phyloP scores from a whole-genome alignment of 139 green algal genomes.

The Picochlorum sp. region DNA sequence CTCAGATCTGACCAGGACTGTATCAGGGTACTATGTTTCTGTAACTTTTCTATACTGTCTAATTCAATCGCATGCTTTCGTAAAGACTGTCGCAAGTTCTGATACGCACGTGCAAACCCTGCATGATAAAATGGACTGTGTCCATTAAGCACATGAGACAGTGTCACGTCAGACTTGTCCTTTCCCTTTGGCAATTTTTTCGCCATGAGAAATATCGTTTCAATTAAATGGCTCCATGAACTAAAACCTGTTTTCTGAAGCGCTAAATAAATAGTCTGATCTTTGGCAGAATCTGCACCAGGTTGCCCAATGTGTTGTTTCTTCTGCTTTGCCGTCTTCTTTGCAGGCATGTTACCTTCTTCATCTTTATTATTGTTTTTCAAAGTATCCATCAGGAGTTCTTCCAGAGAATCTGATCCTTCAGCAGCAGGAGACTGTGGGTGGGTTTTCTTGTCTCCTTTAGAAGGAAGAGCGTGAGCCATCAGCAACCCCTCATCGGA shows the following conservation, averaged over 20 bases:
- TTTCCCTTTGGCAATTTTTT: not conserved
- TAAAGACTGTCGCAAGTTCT: not conserved
- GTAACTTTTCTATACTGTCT: not conserved
- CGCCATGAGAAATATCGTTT: not conserved
- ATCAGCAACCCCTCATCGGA: not conserved
- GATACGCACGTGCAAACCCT: constrained; percentile 12
- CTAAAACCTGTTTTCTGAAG: not conserved
- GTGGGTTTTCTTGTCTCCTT: too few relatives aligned
- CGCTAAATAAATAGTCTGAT: not conserved
- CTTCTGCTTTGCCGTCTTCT: not conserved
- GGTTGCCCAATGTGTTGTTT: too few relatives aligned
- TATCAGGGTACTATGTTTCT: constrained; percentile 15
- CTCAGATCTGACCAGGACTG: constrained; percentile 5
- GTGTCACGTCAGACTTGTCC: not conserved
- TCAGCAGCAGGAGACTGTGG: too few relatives aligned
- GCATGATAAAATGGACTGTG: constrained; percentile 13
- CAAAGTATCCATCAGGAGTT: not conserved
- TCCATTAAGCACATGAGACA: constrained; percentile 11
- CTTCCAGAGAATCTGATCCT: not conserved
- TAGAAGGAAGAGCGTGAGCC: not conserved
- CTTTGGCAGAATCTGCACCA: not conserved
- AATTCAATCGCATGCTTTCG: not conserved
- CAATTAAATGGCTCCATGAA: not conserved
- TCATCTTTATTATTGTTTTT: not conserved
- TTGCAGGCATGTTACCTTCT: not conserved